Conservation (phyloP, 495 filamentous ascomycete species). For the Podospora pseudoanserina region DNA sequence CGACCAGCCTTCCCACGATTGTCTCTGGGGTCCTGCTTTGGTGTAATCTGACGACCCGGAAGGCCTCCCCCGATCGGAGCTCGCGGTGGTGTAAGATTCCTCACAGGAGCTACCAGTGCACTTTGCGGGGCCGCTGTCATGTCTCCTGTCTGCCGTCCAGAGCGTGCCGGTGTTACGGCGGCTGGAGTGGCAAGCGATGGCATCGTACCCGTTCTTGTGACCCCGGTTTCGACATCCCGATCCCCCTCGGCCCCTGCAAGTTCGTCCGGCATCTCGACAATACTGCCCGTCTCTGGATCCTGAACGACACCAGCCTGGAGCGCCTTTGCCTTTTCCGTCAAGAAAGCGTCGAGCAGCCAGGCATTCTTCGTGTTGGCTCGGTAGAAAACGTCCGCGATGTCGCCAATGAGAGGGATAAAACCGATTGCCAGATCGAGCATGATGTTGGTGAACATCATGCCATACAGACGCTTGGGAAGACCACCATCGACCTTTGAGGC, state of each 20-base stretch:
- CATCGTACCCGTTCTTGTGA: neutral
- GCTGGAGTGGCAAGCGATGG: neutral
- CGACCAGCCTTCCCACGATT: neutral
- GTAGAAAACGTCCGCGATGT: constrained; percentile 63
- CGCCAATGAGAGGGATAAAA: constrained; percentile 80
- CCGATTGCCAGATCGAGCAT: constrained; percentile 75
- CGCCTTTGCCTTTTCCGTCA: constrained; percentile 56
- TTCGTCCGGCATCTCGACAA: constrained; percentile 6
- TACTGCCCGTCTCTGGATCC: constrained; percentile 22
- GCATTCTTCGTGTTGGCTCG: constrained; percentile 75
- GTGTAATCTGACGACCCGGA: constrained; percentile 5
- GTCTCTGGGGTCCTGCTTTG: constrained; percentile 15
- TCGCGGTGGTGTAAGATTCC: constrained; percentile 11
- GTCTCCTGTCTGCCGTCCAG: constrained; percentile 3
- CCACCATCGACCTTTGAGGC: constrained; percentile 68
- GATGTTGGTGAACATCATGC: constrained; percentile 75
- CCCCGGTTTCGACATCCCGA: constrained; percentile 16
- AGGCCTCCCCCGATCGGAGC: constrained; percentile 3
- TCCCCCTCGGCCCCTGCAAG: neutral
- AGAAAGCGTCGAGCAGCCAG: constrained; percentile 64
- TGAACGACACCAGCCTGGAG: constrained; percentile 36
- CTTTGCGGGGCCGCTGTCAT: neutral
- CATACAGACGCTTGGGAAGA: constrained; percentile 52
- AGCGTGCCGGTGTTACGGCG: neutral
- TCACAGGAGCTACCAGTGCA: constrained; percentile 4